Conservation (phyloP, 2,329 filamentous ascomycete species). For the Emergomyces orientalis region DNA sequence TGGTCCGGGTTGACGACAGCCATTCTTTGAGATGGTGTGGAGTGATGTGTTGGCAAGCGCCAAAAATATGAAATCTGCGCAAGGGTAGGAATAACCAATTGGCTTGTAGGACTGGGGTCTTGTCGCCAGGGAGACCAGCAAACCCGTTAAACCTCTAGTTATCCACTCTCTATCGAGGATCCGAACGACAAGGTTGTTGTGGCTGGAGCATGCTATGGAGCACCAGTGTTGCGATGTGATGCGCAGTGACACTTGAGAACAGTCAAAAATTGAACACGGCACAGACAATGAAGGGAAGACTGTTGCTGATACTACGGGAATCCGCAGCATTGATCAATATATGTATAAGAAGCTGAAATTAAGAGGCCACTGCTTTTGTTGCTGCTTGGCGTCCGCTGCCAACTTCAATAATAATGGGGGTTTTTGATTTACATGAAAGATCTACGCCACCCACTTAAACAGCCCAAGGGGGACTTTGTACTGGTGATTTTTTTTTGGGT, state of each 20-base stretch:
- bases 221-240: neutral
- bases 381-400: neutral
- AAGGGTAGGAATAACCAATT: conserved; percentile 5
- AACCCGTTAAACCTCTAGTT: neutral
- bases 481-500: neutral
- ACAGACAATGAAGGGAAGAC: neutral
- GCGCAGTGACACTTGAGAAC: neutral
- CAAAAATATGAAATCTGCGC: conserved; percentile 9
- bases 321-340: neutral
- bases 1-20: neutral
- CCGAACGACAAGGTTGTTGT: neutral
- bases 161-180: no score
- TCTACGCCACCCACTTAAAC: neutral
- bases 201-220: neutral
- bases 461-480: neutral
- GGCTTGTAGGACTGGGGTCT: conserved; percentile 5
- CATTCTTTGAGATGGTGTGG: conserved; percentile 7
- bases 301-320: neutral
- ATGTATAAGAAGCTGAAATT: neutral
- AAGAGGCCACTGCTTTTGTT: neutral
- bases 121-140: conserved; percentile 12
- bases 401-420: neutral
- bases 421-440: neutral
- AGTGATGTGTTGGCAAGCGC: conserved; percentile 20
- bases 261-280: neutral